Evolutionary conservation across 306 rosid species (phyloP).

Genomic region (Herpetospermum pedunculosum): DNA sequence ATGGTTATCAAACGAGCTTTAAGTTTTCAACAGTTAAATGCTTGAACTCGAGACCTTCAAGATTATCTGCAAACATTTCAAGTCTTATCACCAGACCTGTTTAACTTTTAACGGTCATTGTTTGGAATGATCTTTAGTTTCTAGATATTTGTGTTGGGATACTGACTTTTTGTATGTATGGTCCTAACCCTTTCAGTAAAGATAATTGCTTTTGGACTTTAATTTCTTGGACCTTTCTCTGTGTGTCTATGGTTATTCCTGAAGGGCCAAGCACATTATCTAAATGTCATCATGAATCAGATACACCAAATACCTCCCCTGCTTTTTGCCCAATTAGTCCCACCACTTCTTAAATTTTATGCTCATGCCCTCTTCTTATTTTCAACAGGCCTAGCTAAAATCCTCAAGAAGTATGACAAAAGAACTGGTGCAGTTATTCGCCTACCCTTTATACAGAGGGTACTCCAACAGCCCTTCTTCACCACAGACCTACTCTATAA

Average conservation of each 20-base stretch:
- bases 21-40: neutral
- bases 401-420: conserved; percentile 93
- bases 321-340: neutral
- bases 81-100: neutral
- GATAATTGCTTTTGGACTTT: neutral
- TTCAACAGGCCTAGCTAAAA: conserved; percentile 73
- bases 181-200: neutral
- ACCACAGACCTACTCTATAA: conserved; percentile 87
- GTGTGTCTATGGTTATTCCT: neutral
- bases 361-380: neutral
- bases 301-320: neutral
- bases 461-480: conserved; percentile 87
- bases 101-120: neutral
- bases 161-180: neutral
- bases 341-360: neutral
- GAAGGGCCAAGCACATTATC: neutral
- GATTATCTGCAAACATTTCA: neutral
- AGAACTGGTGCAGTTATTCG: conserved; percentile 97
- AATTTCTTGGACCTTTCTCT: neutral
- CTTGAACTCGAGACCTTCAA: neutral
- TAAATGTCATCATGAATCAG: neutral
- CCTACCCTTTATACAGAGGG: conserved; percentile 90
- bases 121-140: neutral
- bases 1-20: too few species aligned
- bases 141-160: neutral